Percentiles rank a stretch among this genome's conserved stretches.
phyloP scores from a whole-genome alignment of 139 green algal genomes.

The Picochlorum costavermella region DNA sequence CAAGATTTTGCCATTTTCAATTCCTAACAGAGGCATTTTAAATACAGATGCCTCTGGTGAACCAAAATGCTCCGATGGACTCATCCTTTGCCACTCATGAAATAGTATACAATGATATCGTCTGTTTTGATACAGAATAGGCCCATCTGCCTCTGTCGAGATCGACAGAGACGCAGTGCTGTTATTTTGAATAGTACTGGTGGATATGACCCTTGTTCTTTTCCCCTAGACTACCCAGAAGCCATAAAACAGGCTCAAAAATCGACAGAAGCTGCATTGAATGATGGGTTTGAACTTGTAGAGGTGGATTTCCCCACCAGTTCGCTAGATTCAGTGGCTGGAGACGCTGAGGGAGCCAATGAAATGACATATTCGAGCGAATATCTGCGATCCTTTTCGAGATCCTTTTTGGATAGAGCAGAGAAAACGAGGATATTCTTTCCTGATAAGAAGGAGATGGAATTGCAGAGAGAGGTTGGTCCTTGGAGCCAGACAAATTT shows the following conservation, averaged over 20 bases:
- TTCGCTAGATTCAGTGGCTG: constrained; percentile 32
- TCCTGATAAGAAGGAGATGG: constrained; percentile 45
- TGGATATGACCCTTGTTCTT: constrained; percentile 1
- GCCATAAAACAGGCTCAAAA: constrained; percentile 44
- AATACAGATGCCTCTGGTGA: too few relatives aligned
- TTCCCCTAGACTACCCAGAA: constrained; percentile 33
- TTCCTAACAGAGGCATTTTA: too few relatives aligned
- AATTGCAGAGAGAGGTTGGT: constrained; percentile 44
- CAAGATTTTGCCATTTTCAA: too few relatives aligned
- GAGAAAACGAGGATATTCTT: constrained; percentile 58
- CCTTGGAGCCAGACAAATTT: constrained; percentile 34
- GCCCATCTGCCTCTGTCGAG: too few relatives aligned
- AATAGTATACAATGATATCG: too few relatives aligned
- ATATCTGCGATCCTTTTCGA: constrained; percentile 48
- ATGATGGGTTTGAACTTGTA: constrained; percentile 38
- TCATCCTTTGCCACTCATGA: too few relatives aligned
- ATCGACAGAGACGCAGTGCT: neutral
- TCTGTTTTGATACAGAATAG: too few relatives aligned
- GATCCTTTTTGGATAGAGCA: constrained; percentile 34
- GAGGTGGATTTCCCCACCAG: constrained; percentile 57
- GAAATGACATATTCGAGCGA: constrained; percentile 52
- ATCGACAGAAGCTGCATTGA: constrained; percentile 35
- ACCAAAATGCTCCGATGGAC: too few relatives aligned
- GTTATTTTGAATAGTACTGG: neutral
- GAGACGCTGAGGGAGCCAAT: constrained; percentile 57